These are phyloP conservation scores for Penicillium manginii DNA, from an alignment of 495 filamentous ascomycete genomes.

Conservation along the genomic window DNA sequence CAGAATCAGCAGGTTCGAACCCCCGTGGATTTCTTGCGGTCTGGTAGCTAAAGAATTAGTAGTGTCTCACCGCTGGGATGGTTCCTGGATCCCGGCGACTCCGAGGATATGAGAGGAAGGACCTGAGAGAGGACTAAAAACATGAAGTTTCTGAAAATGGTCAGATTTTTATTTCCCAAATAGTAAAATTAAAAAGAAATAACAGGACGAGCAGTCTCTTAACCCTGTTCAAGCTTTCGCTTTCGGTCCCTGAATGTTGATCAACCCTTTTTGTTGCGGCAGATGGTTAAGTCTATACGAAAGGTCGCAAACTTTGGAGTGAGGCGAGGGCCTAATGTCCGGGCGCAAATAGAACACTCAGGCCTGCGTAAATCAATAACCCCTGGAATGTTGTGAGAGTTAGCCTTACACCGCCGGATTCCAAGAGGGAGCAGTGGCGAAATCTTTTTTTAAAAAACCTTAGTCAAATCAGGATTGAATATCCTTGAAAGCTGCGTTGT, in stretches of 20 bases:
- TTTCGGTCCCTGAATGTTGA: neutral
- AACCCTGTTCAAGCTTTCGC: neutral
- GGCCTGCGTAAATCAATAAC: neutral
- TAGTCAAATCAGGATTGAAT: neutral
- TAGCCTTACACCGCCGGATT: conserved; percentile 6
- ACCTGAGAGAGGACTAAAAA: neutral
- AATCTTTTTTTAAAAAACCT: neutral
- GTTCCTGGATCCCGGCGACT: neutral
- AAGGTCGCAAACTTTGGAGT: neutral
- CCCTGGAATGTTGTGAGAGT: conserved; percentile 1
- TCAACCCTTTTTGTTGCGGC: neutral
- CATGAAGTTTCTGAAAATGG: too few relatives aligned
- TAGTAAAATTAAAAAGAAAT: too few relatives aligned
- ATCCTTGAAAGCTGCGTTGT: neutral
- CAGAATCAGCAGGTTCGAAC: neutral
- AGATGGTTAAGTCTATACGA: neutral
- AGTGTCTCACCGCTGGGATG: neutral
- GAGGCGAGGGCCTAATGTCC: neutral
- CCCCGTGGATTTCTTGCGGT: conserved; percentile 16
- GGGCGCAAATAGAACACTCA: conserved; percentile 1
- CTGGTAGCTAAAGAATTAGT: conserved; percentile 5
- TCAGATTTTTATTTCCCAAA: too few relatives aligned
- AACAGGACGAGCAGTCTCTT: neutral
- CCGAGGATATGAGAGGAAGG: neutral
- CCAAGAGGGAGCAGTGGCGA: conserved; percentile 3